Evolutionary conservation across 139 green algal genomes (phyloP).

Genomic region (Haematococcus lacustris): DNA sequence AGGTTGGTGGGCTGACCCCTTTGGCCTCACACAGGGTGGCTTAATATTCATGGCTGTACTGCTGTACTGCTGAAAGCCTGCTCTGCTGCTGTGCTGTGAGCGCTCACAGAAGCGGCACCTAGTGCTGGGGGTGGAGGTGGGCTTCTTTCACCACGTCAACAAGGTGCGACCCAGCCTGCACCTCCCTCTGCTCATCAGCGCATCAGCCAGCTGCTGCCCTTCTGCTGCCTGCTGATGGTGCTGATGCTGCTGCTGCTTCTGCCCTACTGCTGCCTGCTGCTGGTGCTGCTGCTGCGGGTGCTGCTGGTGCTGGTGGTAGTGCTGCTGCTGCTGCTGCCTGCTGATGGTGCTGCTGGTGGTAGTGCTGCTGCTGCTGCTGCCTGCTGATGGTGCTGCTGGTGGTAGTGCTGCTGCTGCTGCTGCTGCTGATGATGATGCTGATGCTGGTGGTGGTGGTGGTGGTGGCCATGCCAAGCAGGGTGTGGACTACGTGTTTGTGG

Average conservation of each 20-base stretch:
- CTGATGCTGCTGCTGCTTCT: neutral
- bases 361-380: neutral
- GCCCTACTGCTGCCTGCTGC: neutral
- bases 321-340: too few species aligned
- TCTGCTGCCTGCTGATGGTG: neutral
- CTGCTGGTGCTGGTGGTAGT: neutral
- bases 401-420: neutral
- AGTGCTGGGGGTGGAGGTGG: constrained; percentile 23
- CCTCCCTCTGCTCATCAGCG: neutral
- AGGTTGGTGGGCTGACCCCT: neutral
- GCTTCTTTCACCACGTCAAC: constrained; percentile 26
- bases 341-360: neutral
- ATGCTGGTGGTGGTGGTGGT: constrained; percentile 3
- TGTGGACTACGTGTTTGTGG: constrained; percentile 82
- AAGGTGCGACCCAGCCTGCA: neutral
- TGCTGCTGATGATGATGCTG: neutral
- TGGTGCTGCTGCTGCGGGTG: neutral
- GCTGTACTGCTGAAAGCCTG: neutral
- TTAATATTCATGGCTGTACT: neutral
- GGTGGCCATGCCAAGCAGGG: constrained; percentile 31
- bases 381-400: too few species aligned
- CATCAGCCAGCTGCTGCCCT: neutral
- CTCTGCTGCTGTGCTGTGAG: neutral
- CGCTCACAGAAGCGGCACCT: neutral
- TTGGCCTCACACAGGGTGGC: neutral